Conservation (phyloP, 108 stramenopile genomes). For the Cylindrotheca fusiformis region DNA sequence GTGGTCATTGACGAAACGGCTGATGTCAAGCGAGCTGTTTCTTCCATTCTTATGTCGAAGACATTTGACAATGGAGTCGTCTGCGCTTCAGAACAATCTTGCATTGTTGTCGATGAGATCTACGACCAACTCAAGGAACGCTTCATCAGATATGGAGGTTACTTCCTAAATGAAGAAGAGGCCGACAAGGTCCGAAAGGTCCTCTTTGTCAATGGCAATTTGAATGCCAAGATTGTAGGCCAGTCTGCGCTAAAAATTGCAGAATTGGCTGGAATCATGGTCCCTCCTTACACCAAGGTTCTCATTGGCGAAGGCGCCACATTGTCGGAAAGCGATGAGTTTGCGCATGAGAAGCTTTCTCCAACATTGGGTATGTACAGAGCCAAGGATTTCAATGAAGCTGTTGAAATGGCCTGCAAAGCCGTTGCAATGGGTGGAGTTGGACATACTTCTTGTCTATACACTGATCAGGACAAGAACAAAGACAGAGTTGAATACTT, state of each 20-base stretch:
- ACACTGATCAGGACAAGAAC: constrained; percentile 14
- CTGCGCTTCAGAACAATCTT: constrained; percentile 39
- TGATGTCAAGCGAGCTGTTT: constrained; percentile 24
- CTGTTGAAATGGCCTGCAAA: constrained; percentile 4
- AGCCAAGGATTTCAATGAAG: constrained; percentile 28
- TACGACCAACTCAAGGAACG: constrained; percentile 37
- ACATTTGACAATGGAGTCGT: constrained; percentile 44
- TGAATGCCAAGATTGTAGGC: constrained; percentile 43
- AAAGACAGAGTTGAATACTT: constrained; percentile 8
- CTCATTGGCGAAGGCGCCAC: constrained; percentile 17
- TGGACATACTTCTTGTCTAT: constrained; percentile 31
- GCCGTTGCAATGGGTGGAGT: constrained; percentile 23
- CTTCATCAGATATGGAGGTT: constrained; percentile 17
- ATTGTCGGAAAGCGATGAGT: neutral
- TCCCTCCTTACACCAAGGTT: constrained; percentile 27
- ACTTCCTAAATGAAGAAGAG: constrained; percentile 30
- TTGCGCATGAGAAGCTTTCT: constrained; percentile 34
- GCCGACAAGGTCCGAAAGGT: constrained; percentile 23
- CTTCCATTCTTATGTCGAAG: constrained; percentile 29
- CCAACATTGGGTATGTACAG: constrained; percentile 28
- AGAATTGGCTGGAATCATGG: constrained; percentile 11
- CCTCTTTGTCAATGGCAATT: constrained; percentile 19
- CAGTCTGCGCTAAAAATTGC: constrained; percentile 31
- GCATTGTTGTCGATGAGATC: constrained; percentile 24
- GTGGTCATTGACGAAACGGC: constrained; percentile 40